Conservation (phyloP, 2,329 filamentous ascomycete genomes). For the Samsoniella hepiali region DNA sequence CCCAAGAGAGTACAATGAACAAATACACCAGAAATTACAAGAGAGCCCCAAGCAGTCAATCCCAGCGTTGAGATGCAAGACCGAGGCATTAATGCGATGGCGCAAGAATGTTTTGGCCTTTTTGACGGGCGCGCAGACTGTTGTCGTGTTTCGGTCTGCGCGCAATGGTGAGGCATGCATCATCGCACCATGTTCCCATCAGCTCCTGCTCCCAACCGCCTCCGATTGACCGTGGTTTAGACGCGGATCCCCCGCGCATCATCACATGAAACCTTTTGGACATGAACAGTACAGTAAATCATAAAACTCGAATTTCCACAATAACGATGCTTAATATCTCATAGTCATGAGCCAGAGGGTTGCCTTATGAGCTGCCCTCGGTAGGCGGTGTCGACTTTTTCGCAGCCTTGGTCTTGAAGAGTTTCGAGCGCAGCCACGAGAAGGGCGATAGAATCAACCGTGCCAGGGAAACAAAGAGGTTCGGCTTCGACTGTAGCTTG, state of each 20-base stretch:
- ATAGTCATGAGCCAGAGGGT: constrained; percentile 11
- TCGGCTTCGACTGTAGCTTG: constrained; percentile 15
- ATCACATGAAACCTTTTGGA: constrained; percentile 12
- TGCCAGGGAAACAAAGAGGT: constrained; percentile 14
- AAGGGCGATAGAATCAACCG: constrained; percentile 17
- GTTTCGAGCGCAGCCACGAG: constrained; percentile 17
- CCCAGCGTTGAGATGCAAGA: neutral
- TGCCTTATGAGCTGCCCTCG: constrained; percentile 15
- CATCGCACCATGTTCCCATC: neutral
- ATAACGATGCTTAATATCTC: constrained; percentile 15
- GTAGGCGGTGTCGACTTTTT: neutral
- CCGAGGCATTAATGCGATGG: constrained; percentile 12
- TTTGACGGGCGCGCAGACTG: neutral
- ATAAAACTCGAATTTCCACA: constrained; percentile 18
- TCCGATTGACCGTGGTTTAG: constrained; percentile 7
- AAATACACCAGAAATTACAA: constrained; percentile 6
- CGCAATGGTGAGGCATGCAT: neutral
- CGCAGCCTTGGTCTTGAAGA: constrained; percentile 14
- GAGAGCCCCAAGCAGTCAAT: neutral
- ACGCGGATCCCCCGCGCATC: constrained; percentile 5
- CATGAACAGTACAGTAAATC: constrained; percentile 13
- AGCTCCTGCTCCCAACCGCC: neutral
- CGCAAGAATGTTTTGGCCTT: constrained; percentile 9
- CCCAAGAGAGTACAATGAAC: neutral
- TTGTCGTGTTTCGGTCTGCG: neutral